Evolutionary conservation across 148 eudicot species (phyloP), one percentile per base, ranked within the genome.

Genomic region (Euryodendron excelsum): DNA sequence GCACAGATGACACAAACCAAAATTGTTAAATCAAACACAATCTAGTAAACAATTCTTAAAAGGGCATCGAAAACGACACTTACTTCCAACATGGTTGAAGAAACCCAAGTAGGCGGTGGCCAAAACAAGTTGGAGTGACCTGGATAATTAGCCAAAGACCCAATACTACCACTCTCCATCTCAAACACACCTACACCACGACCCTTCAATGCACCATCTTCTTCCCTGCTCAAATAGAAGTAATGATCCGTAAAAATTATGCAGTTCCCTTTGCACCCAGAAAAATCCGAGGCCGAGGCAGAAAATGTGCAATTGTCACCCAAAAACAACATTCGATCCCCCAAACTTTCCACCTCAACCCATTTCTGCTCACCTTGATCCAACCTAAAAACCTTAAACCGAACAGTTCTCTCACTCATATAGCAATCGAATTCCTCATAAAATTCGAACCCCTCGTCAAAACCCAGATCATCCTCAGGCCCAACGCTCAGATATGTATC

Each of bases 261-360:
- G 65, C 90, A 89, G 66, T 91, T 91, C 70, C 93, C 91, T 80
- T 70, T 84, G 64, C 86, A 82, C 37, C 81, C 82, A 30, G 41
- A 65, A 67, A 91, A 79, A 56, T 88, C 89, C 11, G 63, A 79
- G 68, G 88, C 86, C 11, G 82, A 81, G 28, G 89, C 90, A 0
- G 96, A 90, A 89, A 94, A 94, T 1, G 91, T 34, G 77, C 93
- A 86, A 80, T 88, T 82, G 58, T 88, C 90, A 1, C 93, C 94
- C 77, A 90, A 47, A 83, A 94, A 91, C 90, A 94, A 72, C 53
- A 94, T 81, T 74, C 66, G 79, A 73, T 93, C 89, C 52, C 87
- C 96, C 82, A 94, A 84, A 71, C 82, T 82, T 20, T 79, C 77
- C 78, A 93, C 82, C 78, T 89, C 88, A 68, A 89, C 80, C 98